Conservation (phyloP, 192 early-diverging fungal species). For the Coemansia umbellata region DNA sequence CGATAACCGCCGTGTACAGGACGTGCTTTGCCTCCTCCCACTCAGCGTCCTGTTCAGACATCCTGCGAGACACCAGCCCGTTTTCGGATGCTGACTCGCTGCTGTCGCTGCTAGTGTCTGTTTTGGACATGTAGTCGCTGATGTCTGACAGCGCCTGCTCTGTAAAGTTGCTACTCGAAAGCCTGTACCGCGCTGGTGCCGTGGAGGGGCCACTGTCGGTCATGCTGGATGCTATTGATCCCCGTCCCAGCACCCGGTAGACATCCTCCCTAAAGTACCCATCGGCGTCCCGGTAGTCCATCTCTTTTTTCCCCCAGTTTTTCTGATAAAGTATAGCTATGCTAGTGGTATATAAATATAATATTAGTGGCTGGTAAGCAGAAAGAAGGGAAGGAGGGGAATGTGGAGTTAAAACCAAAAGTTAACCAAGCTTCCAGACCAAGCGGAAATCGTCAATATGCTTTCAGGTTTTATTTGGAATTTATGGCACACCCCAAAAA, state of each 20-base stretch:
- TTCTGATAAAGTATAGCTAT: slow-evolving; percentile 10
- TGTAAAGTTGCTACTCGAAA: slow-evolving; percentile 20
- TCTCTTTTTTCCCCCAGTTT: slow-evolving; percentile 1
- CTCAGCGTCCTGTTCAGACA: slow-evolving; percentile 19
- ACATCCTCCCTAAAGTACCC: slow-evolving; percentile 48
- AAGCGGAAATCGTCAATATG: too few relatives aligned
- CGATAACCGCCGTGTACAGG: slow-evolving; percentile 36
- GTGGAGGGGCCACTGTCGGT: neutral
- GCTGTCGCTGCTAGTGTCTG: neutral
- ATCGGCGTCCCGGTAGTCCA: slow-evolving; percentile 43
- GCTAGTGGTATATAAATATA: too few relatives aligned
- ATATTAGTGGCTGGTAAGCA: too few relatives aligned
- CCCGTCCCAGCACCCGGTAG: slow-evolving; percentile 36
- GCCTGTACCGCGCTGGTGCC: slow-evolving; percentile 8
- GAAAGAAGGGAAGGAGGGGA: too few relatives aligned
- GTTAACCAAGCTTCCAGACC: too few relatives aligned
- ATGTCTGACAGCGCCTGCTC: slow-evolving; percentile 7
- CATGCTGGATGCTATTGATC: neutral
- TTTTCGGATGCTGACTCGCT: slow-evolving; percentile 1
- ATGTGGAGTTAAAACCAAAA: too few relatives aligned
- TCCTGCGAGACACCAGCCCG: neutral
- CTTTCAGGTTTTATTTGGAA: too few relatives aligned
- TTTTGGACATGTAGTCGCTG: neutral
- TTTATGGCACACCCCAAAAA: too few relatives aligned
- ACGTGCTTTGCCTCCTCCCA: slow-evolving; percentile 48